These are phyloP conservation scores for Leccinum pellstonianum DNA, from an alignment of 768 basidiomycete species.

Conservation along the genomic window DNA sequence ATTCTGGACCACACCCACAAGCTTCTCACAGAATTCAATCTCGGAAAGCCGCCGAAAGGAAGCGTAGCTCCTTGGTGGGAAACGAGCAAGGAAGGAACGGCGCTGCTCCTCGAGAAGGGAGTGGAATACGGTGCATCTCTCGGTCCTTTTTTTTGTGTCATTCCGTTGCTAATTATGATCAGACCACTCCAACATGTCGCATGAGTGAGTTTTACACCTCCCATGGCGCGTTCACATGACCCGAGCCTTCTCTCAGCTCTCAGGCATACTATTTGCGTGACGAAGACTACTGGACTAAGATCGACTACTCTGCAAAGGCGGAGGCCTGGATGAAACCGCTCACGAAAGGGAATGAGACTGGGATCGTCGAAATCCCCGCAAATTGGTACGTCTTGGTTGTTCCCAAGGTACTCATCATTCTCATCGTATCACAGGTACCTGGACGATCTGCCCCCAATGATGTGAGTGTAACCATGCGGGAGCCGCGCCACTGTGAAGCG, in stretches of 20 bases:
- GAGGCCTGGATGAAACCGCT: constrained; percentile 76
- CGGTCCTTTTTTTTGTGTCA: background rate
- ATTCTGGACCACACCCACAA: constrained; percentile 65
- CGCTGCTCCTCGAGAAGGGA: constrained; percentile 65
- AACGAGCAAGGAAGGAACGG: constrained; percentile 62
- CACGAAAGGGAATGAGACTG: constrained; percentile 58
- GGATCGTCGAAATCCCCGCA: constrained; percentile 61
- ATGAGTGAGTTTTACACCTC: constrained; percentile 38
- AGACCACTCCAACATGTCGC: constrained; percentile 61
- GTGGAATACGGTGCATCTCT: constrained; percentile 62
- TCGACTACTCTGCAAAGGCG: constrained; percentile 59
- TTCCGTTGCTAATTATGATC: constrained; percentile 7
- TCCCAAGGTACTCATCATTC: background rate
- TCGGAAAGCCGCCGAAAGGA: constrained; percentile 56
- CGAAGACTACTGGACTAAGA: constrained; percentile 71
- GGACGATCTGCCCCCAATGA: constrained; percentile 75
- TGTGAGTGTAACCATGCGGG: constrained; percentile 37
- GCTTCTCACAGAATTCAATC: constrained; percentile 65
- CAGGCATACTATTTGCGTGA: constrained; percentile 69
- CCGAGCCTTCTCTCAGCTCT: constrained; percentile 35
- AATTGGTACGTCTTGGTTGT: constrained; percentile 51
- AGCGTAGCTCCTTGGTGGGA: constrained; percentile 84
- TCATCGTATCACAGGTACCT: constrained; percentile 45
- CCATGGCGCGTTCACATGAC: background rate
- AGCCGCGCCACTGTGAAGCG: background rate